phyloP scores from a whole-genome alignment of 1,284 basidiomycete species.

The Irpex sp. region DNA sequence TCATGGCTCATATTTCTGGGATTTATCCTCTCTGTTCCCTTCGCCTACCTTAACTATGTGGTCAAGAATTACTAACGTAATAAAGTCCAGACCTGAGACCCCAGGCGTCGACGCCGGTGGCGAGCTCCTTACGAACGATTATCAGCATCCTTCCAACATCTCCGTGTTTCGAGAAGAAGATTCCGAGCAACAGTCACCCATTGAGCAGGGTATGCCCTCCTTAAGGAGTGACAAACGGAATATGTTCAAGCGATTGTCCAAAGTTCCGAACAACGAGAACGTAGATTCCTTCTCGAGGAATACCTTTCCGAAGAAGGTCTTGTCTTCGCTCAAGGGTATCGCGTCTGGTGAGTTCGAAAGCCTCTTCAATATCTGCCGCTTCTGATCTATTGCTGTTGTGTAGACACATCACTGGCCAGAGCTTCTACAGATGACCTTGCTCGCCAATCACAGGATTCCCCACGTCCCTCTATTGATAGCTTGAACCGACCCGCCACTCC shows the following conservation, averaged over 20 bases:
- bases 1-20: not conserved
- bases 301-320: slow-evolving; percentile 51
- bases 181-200: slow-evolving; percentile 33
- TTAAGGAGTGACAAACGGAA: slow-evolving; percentile 29
- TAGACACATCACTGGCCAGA: slow-evolving; percentile 40
- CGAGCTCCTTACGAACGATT: slow-evolving; percentile 46
- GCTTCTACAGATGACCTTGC: slow-evolving; percentile 29
- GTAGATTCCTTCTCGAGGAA: slow-evolving; percentile 6
- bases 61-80: slow-evolving; percentile 55
- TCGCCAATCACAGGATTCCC: slow-evolving; percentile 22
- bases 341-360: slow-evolving; percentile 26
- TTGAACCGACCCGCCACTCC: slow-evolving; percentile 28
- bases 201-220: slow-evolving; percentile 45
- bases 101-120: slow-evolving; percentile 23
- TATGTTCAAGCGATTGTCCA: slow-evolving; percentile 36
- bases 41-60: slow-evolving; percentile 40
- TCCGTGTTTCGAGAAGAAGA: slow-evolving; percentile 46
- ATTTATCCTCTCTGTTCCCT: not conserved
- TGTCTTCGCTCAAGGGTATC: slow-evolving; percentile 40
- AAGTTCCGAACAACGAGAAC: slow-evolving; percentile 20
- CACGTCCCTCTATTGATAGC: slow-evolving; percentile 19
- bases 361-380: not conserved
- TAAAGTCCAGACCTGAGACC: slow-evolving; percentile 38
- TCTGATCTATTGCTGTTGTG: slow-evolving; percentile 12
- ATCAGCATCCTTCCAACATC: slow-evolving; percentile 56